Percentiles rank a stretch among this genome's conserved stretches.
Conservation (phyloP, 2,329 filamentous ascomycete genomes). For the Calonectria pseudoreteaudii region DNA sequence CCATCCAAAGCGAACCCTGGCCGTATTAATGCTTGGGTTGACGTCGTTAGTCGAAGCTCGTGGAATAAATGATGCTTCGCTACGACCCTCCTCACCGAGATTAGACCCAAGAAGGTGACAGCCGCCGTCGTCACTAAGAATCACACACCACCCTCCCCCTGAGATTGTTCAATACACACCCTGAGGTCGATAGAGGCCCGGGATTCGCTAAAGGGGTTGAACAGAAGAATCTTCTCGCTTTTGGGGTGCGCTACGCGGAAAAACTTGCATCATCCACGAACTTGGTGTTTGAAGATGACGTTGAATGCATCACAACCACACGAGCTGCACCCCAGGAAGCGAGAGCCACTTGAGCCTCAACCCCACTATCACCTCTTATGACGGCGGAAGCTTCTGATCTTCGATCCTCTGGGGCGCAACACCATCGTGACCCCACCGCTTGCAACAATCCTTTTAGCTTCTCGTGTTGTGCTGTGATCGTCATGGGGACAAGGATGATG, state of each 20-base stretch:
- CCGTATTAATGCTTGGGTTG: conserved; percentile 33
- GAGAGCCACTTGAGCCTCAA: conserved; percentile 22
- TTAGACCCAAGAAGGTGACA: not conserved
- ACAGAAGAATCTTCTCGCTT: conserved; percentile 3
- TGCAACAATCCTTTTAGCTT: not conserved
- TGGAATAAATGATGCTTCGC: conserved; percentile 24
- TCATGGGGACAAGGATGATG: no score
- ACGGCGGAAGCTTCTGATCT: conserved; percentile 16
- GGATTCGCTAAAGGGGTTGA: not conserved
- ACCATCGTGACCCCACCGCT: conserved; percentile 2
- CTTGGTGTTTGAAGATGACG: conserved; percentile 33
- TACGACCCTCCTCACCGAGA: not conserved
- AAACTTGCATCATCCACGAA: conserved; percentile 38
- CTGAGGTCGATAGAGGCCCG: not conserved
- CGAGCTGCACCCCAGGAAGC: conserved; percentile 9
- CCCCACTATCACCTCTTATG: conserved; percentile 18
- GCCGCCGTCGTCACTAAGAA: conserved; percentile 4
- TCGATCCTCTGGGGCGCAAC: conserved; percentile 16
- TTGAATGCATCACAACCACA: conserved; percentile 32
- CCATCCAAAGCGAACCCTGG: conserved; percentile 8
- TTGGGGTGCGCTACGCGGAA: conserved; percentile 30
- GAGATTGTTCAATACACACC: not conserved
- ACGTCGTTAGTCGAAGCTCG: conserved; percentile 27
- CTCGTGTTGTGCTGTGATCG: not conserved
- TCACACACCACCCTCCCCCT: not conserved